Conservation (phyloP, 192 early-diverging fungal species). For the Dissophora ornata region DNA sequence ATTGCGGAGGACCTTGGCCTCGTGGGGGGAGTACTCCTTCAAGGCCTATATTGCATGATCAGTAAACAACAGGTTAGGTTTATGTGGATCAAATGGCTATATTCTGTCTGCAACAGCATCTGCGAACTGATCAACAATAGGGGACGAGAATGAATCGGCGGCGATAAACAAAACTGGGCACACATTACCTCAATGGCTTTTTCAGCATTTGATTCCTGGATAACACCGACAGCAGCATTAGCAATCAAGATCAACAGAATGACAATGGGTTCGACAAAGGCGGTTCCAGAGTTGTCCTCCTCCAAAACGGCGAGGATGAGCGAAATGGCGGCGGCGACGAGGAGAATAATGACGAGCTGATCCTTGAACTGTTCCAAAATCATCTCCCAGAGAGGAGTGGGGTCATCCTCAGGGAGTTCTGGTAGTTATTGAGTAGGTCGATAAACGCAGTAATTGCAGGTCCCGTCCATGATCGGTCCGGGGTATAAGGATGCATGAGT, state of each 20-base stretch:
- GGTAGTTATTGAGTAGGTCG: not conserved
- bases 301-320: conserved; percentile 94
- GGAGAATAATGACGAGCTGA: conserved; percentile 96
- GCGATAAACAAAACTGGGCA: not conserved
- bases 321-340: conserved; percentile 90
- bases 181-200: conserved; percentile 89
- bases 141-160: not conserved
- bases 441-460: too few relatives aligned
- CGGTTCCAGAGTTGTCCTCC: conserved; percentile 77
- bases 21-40: conserved; percentile 96
- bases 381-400: conserved; percentile 92
- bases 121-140: not conserved
- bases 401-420: conserved; percentile 91
- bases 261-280: conserved; percentile 98
- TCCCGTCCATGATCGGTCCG: too few relatives aligned
- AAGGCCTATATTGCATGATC: conserved; percentile 70
- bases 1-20: conserved; percentile 89
- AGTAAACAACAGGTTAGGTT: conserved; percentile 9
- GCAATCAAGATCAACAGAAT: conserved; percentile 98
- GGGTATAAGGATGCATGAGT: too few relatives aligned
- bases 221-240: conserved; percentile 96
- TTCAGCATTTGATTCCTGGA: conserved; percentile 97
- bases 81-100: too few relatives aligned
- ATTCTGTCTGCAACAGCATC: too few relatives aligned
- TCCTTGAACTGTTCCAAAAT: conserved; percentile 98